Conservation (phyloP, 2,329 filamentous ascomycete species). For the Aaosphaeria pasadenensis region DNA sequence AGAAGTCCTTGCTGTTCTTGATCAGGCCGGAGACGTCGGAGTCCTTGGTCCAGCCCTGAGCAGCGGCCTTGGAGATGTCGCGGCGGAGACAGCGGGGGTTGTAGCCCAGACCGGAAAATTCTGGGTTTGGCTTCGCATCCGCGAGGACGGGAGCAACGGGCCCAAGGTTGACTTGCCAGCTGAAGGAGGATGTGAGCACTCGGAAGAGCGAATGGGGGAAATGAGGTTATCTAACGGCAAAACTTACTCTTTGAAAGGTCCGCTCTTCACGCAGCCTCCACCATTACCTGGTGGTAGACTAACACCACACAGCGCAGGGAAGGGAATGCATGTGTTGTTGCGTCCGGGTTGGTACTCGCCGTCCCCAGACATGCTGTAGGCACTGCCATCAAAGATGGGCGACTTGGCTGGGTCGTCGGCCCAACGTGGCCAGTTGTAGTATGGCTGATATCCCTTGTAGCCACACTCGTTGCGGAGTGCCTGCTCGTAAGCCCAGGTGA, state of each 20-base stretch:
- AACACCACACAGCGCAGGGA: conserved; percentile 19
- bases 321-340: conserved; percentile 29
- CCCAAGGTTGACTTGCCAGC: conserved; percentile 43
- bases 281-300: conserved; percentile 51
- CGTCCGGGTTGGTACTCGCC: conserved; percentile 33
- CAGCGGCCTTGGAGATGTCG: conserved; percentile 28
- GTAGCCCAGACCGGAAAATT: conserved; percentile 25
- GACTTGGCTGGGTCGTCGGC: conserved; percentile 45
- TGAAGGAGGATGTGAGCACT: conserved; percentile 2
- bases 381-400: conserved; percentile 55
- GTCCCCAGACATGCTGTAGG: conserved; percentile 47
- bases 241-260: conserved; percentile 49
- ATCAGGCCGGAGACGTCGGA: conserved; percentile 20
- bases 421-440: conserved; percentile 54
- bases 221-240: background rate
- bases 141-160: conserved; percentile 43
- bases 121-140: conserved; percentile 26
- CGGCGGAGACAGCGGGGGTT: conserved; percentile 40
- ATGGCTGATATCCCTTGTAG: conserved; percentile 43
- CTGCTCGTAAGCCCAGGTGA: conserved; percentile 42
- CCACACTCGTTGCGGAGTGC: conserved; percentile 42
- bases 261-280: conserved; percentile 53
- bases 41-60: conserved; percentile 19
- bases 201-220: background rate
- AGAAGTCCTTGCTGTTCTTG: conserved; percentile 20